Percentiles rank a stretch among this genome's conserved stretches.
These are phyloP conservation scores for Trichoderma afroharzianum DNA, from an alignment of 2,329 filamentous ascomycete genomes.

Conservation along the genomic window DNA sequence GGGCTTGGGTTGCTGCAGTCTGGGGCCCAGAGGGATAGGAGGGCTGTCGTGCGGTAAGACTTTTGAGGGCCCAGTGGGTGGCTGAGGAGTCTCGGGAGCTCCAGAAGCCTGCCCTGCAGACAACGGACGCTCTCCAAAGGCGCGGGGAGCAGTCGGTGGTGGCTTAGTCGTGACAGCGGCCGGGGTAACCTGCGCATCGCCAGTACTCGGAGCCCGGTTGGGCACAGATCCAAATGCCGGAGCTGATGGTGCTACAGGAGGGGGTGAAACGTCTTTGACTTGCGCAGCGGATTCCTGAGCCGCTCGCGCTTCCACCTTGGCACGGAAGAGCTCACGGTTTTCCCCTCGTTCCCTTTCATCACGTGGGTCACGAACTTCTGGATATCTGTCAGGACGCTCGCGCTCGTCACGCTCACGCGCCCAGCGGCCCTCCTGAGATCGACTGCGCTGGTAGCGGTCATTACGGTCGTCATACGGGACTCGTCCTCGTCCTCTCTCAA, in stretches of 20 bases:
- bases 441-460: constrained; percentile 61
- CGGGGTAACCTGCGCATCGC: constrained; percentile 30
- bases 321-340: constrained; percentile 43
- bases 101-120: constrained; percentile 39
- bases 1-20: constrained; percentile 46
- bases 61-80: constrained; percentile 43
- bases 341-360: constrained; percentile 46
- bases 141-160: constrained; percentile 52
- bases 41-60: constrained; percentile 39
- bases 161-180: constrained; percentile 40
- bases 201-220: constrained; percentile 39
- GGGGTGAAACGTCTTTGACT: constrained; percentile 53
- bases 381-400: constrained; percentile 43
- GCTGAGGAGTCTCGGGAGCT: constrained; percentile 32
- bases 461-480: constrained; percentile 58
- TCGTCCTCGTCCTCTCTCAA: constrained; percentile 52
- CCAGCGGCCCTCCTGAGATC: constrained; percentile 63
- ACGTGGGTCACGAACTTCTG: constrained; percentile 42
- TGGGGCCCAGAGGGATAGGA: constrained; percentile 51
- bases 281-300: constrained; percentile 48
- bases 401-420: constrained; percentile 54
- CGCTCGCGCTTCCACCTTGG: constrained; percentile 48
- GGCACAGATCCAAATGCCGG: constrained; percentile 56
- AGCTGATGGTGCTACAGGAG: constrained; percentile 55
- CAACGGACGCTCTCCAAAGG: constrained; percentile 48